Conservation (phyloP, 2,329 filamentous ascomycete species). For the Monilinia aucupariae region DNA sequence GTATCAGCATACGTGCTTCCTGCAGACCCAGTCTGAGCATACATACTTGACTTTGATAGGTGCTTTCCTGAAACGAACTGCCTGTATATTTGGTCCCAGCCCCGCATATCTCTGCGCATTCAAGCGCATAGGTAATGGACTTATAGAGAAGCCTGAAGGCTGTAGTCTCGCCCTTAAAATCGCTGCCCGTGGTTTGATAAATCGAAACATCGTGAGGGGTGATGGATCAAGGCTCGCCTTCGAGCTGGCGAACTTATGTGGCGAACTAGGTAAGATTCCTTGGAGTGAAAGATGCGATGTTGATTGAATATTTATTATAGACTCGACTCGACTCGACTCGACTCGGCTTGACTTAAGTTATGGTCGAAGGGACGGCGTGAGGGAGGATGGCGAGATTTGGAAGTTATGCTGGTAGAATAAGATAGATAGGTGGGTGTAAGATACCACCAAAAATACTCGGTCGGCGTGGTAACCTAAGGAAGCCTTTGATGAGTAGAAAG, state of each 20-base stretch:
- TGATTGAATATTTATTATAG: background rate
- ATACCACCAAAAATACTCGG: background rate
- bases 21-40: background rate
- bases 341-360: background rate
- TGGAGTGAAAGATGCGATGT: background rate
- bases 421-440: too few relatives aligned
- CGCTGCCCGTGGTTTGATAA: slow-evolving; percentile 21
- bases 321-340: background rate
- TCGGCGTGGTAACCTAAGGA: slow-evolving; percentile 8
- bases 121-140: slow-evolving; percentile 27
- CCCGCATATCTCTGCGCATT: slow-evolving; percentile 25
- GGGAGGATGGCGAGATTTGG: background rate
- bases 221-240: slow-evolving; percentile 28
- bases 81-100: slow-evolving; percentile 24
- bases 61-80: slow-evolving; percentile 27
- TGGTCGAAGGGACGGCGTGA: background rate
- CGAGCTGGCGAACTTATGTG: slow-evolving; percentile 28
- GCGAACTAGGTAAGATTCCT: background rate
- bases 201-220: slow-evolving; percentile 28
- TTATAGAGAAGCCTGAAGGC: slow-evolving; percentile 22
- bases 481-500: background rate
- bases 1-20: slow-evolving; percentile 5
- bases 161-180: background rate
- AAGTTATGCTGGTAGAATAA: background rate
- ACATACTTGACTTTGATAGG: slow-evolving; percentile 21